Conservation (phyloP, 108 stramenopile genomes). For the Cyclotella choctawhatcheeana region DNA sequence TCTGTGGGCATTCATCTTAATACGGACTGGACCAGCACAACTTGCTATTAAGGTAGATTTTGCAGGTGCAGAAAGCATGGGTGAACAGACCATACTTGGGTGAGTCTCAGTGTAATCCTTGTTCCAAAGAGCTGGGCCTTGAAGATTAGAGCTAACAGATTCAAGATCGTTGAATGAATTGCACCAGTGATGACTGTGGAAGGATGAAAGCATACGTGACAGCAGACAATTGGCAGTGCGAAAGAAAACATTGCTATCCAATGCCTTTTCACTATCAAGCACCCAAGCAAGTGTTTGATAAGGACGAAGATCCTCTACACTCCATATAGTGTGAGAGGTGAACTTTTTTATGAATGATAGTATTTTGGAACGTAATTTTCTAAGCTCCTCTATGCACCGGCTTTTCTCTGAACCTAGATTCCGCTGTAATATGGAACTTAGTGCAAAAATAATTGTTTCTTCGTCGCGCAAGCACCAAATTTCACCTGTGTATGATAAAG, state of each 20-base stretch:
- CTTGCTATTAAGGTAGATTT: constrained; percentile 28
- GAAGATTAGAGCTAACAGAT: constrained; percentile 46
- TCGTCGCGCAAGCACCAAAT: constrained; percentile 68
- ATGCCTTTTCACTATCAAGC: constrained; percentile 50
- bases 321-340: constrained; percentile 53
- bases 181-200: constrained; percentile 58
- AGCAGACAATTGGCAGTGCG: constrained; percentile 52
- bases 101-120: constrained; percentile 32
- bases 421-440: constrained; percentile 45
- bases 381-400: constrained; percentile 25
- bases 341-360: constrained; percentile 46
- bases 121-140: constrained; percentile 67
- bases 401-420: constrained; percentile 6
- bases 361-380: constrained; percentile 19
- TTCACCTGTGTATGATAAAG: constrained; percentile 35
- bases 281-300: constrained; percentile 91
- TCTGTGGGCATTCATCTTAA: constrained; percentile 34
- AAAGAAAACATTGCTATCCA: constrained; percentile 26
- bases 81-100: constrained; percentile 4
- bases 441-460: constrained; percentile 42
- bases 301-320: constrained; percentile 71
- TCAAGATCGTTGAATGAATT: constrained; percentile 66
- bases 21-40: constrained; percentile 45
- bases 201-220: constrained; percentile 58
- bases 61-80: constrained; percentile 23